Base-by-base conservation (phyloP, 2,329 filamentous ascomycete genomes). In the Pseudocercospora crystallina region DNA sequence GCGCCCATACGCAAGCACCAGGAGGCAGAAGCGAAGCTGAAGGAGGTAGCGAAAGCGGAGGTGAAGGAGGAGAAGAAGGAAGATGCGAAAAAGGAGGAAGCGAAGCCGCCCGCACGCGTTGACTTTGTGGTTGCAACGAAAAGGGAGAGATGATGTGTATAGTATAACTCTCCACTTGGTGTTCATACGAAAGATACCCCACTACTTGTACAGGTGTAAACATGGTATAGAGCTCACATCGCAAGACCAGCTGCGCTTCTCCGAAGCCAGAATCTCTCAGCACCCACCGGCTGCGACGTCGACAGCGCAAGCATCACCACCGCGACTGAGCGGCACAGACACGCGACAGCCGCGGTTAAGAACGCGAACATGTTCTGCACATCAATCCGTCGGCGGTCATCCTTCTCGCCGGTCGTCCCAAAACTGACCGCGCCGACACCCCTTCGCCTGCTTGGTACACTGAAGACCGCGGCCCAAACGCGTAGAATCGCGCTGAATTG, bases 291-390 rank as follows among this genome's bases (percentile, higher is more conserved):
- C 33, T 14, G 3, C 26, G 17, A 12, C 17, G 8, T 7, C 20
- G 20, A 26, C 20, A 26, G 20, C 20, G 20, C 20, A 29, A 33
- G 29, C 12, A 39, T 5, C 14, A 15, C 5, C 12, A 15, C 14
- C 3, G 4, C 20, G 20, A 26, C 7, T 7, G 20, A 26, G 7
- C 3, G 20, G 7, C 20, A 26, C 20, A 3, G n/a, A n/a, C n/a
- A n/a, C n/a, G n/a, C 33, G 12, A 35, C 35, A 32, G 13, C 17
- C 13, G 50, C 37, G 42, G 14, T 33, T 13, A 39, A 29, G 43
- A 17, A 47, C 13, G 39, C 39, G n/a, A 45, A 36, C 34, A 72
- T 70, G 65, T 76, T 76, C 61, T 73, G 70, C 57, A 62, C 66
- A n/a, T 66, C 64, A 12, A 68, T 77, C 10, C 69, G 69, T 10